A percentile compares a stretch with the other conserved stretches of the same genome.
phyloP scores from a whole-genome alignment of 345 rosid genomes.

The Eutrema yunnanense region DNA sequence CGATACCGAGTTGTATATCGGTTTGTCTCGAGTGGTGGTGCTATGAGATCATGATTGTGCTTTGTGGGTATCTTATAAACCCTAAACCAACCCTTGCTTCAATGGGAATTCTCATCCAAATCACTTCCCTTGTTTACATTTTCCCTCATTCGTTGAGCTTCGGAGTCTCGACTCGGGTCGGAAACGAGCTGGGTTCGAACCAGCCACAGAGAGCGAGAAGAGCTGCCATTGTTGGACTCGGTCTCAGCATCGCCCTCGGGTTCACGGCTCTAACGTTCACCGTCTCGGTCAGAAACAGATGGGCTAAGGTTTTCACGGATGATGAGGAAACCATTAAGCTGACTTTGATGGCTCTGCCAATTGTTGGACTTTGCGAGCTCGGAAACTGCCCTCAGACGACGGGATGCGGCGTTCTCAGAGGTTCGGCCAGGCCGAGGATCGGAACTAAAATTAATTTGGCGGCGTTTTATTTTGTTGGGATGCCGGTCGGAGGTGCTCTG shows the following conservation, averaged over 20 bases:
- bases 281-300: conserved; percentile 12
- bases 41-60: conserved; percentile 29
- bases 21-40: conserved; percentile 33
- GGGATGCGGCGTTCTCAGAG: conserved; percentile 20
- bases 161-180: conserved; percentile 25
- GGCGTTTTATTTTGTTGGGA: conserved; percentile 24
- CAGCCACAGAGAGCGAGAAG: conserved; percentile 11
- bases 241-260: conserved; percentile 24
- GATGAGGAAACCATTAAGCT: background rate
- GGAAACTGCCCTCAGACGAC: conserved; percentile 30
- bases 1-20: conserved; percentile 24
- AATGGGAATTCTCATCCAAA: conserved; percentile 29
- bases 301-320: conserved; percentile 22
- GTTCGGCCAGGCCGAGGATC: conserved; percentile 24
- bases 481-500: conserved; percentile 8
- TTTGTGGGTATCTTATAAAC: conserved; percentile 17
- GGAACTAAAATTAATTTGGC: conserved; percentile 9
- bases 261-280: conserved; percentile 17
- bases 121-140: conserved; percentile 28
- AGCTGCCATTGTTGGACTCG: conserved; percentile 26
- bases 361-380: conserved; percentile 28
- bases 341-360: conserved; percentile 18
- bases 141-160: conserved; percentile 21
- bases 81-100: conserved; percentile 26
- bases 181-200: conserved; percentile 25